A percentile compares a stretch with the other conserved stretches of the same genome.
phyloP scores from a whole-genome alignment of 768 basidiomycete species.

The Boletales sp. region DNA sequence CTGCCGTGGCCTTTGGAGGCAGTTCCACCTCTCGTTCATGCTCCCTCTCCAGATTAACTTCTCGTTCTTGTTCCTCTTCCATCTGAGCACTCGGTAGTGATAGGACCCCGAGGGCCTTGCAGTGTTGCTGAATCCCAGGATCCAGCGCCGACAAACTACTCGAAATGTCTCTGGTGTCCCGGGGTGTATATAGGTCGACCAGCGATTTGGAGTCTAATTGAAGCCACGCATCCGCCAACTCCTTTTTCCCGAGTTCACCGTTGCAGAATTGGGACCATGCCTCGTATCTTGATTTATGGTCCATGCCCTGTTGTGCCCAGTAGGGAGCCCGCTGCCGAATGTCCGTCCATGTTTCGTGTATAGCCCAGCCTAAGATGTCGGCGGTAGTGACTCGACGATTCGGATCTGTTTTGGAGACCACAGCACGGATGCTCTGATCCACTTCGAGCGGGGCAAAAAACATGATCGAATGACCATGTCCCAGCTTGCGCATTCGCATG shows the following conservation, averaged over 20 bases:
- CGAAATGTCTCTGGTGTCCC: background rate
- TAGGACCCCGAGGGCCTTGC: conserved; percentile 6
- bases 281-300: conserved; percentile 1
- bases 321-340: conserved; percentile 35
- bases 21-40: background rate
- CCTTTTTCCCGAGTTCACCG: background rate
- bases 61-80: conserved; percentile 44
- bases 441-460: conserved; percentile 43
- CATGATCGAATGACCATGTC: no score
- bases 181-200: conserved; percentile 30
- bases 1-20: background rate
- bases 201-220: conserved; percentile 35
- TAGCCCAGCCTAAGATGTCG: conserved; percentile 42
- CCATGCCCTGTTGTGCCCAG: conserved; percentile 39
- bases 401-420: conserved; percentile 7
- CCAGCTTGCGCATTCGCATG: conserved; percentile 48
- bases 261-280: conserved; percentile 12
- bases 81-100: conserved; percentile 17
- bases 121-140: conserved; percentile 7
- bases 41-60: background rate
- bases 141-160: background rate
- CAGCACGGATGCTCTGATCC: conserved; percentile 31
- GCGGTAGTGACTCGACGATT: background rate
- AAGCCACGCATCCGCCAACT: conserved; percentile 30
- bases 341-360: conserved; percentile 40